Percentiles rank a stretch among this genome's conserved stretches.
phyloP scores from a whole-genome alignment of 2,329 filamentous ascomycete species.

The Pyrenochaeta sp. region DNA sequence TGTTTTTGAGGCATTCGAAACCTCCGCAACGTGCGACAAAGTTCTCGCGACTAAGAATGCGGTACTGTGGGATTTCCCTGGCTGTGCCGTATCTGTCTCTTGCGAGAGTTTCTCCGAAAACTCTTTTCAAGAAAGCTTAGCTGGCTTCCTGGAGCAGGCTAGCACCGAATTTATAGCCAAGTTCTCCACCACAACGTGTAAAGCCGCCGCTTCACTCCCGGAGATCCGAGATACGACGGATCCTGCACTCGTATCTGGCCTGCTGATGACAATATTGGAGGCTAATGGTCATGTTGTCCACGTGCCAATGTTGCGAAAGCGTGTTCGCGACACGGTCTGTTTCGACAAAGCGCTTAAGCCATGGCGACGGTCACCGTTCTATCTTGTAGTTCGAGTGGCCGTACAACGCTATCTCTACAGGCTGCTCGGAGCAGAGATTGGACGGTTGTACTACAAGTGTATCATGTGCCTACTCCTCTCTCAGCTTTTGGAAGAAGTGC shows the following conservation, averaged over 20 bases:
- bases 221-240: constrained; percentile 67
- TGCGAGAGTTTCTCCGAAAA: constrained; percentile 47
- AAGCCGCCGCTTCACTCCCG: constrained; percentile 58
- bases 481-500: constrained; percentile 55
- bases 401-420: constrained; percentile 62
- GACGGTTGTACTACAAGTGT: constrained; percentile 65
- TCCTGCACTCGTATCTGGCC: constrained; percentile 66
- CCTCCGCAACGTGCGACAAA: constrained; percentile 61
- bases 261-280: constrained; percentile 69
- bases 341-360: constrained; percentile 59
- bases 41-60: constrained; percentile 63
- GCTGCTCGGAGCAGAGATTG: constrained; percentile 51
- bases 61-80: constrained; percentile 69
- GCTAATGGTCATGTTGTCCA: constrained; percentile 56
- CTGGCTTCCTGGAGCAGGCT: constrained; percentile 64
- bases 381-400: constrained; percentile 68
- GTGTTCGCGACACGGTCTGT: constrained; percentile 69
- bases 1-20: constrained; percentile 69
- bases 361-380: constrained; percentile 70
- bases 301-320: constrained; percentile 60
- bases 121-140: constrained; percentile 59
- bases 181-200: constrained; percentile 62
- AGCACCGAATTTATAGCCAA: constrained; percentile 61
- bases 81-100: constrained; percentile 59
- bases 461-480: constrained; percentile 62